Percentiles rank a stretch among this genome's conserved stretches.
These are phyloP conservation scores for Cicer judaicum DNA, from an alignment of 306 rosid species.

Conservation along the genomic window DNA sequence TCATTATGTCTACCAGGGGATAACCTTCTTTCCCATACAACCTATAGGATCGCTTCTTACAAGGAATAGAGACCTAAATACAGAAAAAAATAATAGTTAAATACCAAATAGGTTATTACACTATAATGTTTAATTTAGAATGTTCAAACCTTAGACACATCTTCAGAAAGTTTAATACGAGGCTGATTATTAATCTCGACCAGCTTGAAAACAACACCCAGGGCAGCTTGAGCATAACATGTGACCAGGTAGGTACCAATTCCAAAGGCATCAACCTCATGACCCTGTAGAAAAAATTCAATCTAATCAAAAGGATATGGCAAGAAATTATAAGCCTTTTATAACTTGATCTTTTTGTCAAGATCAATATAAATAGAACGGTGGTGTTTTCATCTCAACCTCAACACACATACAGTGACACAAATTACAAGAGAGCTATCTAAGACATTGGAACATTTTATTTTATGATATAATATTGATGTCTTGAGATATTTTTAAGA, in stretches of 20 bases:
- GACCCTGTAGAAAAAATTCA: constrained; percentile 66
- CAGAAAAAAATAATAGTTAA: constrained; percentile 31
- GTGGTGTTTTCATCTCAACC: constrained; percentile 24
- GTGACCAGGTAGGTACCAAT: constrained; percentile 97
- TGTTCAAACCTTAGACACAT: constrained; percentile 86
- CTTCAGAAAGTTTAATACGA: constrained; percentile 98
- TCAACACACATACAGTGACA: neutral
- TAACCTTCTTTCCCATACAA: constrained; percentile 95
- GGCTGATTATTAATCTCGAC: constrained; percentile 97
- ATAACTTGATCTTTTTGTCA: constrained; percentile 12
- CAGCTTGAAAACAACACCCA: constrained; percentile 98
- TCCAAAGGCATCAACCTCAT: constrained; percentile 96
- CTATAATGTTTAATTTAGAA: constrained; percentile 37
- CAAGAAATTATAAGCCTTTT: constrained; percentile 4
- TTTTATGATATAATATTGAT: neutral
- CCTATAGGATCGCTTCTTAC: constrained; percentile 84
- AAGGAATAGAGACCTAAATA: constrained; percentile 92
- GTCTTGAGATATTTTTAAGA: neutral
- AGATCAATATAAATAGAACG: constrained; percentile 25
- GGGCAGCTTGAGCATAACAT: constrained; percentile 96
- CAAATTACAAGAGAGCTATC: neutral
- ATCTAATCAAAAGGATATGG: constrained; percentile 26
- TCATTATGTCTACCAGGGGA: constrained; percentile 92
- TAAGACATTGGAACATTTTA: neutral
- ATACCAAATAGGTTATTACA: constrained; percentile 16